phyloP scores from a whole-genome alignment of 495 filamentous ascomycete genomes.

The Trichodelitschia bisporula region DNA sequence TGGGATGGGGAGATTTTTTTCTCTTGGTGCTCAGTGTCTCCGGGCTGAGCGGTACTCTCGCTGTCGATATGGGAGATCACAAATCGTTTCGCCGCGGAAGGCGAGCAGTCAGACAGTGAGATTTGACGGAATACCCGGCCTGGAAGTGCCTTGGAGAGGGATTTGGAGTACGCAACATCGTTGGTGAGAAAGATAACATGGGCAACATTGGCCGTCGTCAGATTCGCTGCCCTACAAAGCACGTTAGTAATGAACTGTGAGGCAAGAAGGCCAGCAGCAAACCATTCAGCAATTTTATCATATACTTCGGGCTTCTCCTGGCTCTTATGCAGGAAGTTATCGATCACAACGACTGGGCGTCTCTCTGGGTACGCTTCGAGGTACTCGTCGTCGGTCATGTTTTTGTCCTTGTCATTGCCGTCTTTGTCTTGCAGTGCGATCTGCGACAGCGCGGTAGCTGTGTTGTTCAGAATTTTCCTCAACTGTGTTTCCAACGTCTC shows the following conservation, averaged over 20 bases:
- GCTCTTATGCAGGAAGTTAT: slow-evolving; percentile 76
- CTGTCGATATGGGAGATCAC: slow-evolving; percentile 56
- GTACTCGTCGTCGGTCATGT: slow-evolving; percentile 62
- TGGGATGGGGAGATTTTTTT: slow-evolving; percentile 8
- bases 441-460: slow-evolving; percentile 51
- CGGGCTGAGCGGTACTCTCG: slow-evolving; percentile 20
- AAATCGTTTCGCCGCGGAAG: slow-evolving; percentile 67
- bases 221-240: slow-evolving; percentile 35
- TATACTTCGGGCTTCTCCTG: slow-evolving; percentile 52
- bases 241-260: slow-evolving; percentile 1
- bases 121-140: slow-evolving; percentile 79
- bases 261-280: not conserved
- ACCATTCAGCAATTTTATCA: slow-evolving; percentile 72
- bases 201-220: slow-evolving; percentile 77
- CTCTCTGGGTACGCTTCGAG: slow-evolving; percentile 74
- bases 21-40: no score
- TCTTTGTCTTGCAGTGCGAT: slow-evolving; percentile 48
- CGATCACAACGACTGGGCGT: slow-evolving; percentile 68
- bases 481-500: slow-evolving; percentile 85
- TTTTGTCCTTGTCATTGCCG: slow-evolving; percentile 46
- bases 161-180: slow-evolving; percentile 73
- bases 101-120: slow-evolving; percentile 59
- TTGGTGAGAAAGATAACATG: slow-evolving; percentile 95
- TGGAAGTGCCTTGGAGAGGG: slow-evolving; percentile 63
- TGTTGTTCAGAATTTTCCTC: slow-evolving; percentile 75